Evolutionary conservation across 176 grass and related monocot genomes (phyloP), one percentile per base, ranked within the genome.

Genomic region (Aechmea fasciata): DNA sequence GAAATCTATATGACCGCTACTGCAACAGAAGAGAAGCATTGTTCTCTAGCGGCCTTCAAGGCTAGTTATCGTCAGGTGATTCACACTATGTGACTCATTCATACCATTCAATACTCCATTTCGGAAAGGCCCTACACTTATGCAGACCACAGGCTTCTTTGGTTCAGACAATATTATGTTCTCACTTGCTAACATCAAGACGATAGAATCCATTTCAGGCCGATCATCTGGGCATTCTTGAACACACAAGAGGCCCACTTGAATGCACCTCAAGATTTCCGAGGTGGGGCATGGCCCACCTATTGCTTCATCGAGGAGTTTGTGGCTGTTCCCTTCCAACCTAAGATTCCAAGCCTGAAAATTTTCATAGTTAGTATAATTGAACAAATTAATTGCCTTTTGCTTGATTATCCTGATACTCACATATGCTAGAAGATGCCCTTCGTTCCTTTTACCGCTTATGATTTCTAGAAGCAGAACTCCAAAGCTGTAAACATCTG

Each of bases 401-500:
- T 59, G 15, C 19, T 17, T 59, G 54, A 1, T 18, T 17, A 17
- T 5, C 54, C 54, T 59, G 14, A 18, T 71, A 64, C 57, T 64
- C 24, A 73, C 57, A 73, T 73, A 64, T 49, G 71, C 18, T 3
- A 73, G 54, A 23, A 73, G 71, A 49, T 64, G 18, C 3, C 24
- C 2, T 12, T 65, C 28, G 47, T 65, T 75, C 49, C 72, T 75
- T 48, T 33, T 52, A 8, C 72, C 72, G 11, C 72, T 75, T 20
- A 75, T 23, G 11, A 75, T 29, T 64, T 75, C 72, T 11, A 75
- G 22, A 24, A 75, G 48, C 13, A 75, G 19, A 52, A 66, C 72
- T 51, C 72, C 72, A 52, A 75, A 75, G 48, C 72, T 75, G 59
- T 51, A 75, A 4, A 75, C 72, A 52, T 75, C 72, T n/a, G 72